Evolutionary conservation across 2,329 filamentous ascomycete species (phyloP).

Genomic region (Botrytis deweyae): DNA sequence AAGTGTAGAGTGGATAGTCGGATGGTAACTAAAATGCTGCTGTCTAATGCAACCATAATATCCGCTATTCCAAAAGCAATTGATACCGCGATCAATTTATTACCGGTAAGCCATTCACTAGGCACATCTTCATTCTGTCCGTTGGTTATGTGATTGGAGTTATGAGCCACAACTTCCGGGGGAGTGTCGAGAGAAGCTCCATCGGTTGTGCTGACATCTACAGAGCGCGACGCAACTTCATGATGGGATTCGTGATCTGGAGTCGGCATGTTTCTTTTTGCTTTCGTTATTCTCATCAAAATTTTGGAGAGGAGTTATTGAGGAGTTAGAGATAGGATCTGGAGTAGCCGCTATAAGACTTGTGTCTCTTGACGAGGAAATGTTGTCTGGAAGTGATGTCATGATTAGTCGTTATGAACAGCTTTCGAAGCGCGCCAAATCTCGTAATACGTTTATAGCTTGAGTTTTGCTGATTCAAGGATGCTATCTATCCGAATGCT

Average conservation of each 20-base stretch:
- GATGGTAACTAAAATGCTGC: too few species aligned
- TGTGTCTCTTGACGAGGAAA: too few species aligned
- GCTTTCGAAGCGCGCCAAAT: background rate
- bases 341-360: background rate
- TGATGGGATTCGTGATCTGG: background rate
- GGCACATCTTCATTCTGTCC: too few species aligned
- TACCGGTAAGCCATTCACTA: too few species aligned
- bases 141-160: background rate
- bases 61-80: too few species aligned
- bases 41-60: too few species aligned
- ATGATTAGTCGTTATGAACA: background rate
- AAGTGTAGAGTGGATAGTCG: too few species aligned
- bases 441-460: background rate
- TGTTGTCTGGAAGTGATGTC: background rate
- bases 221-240: background rate
- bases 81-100: too few species aligned
- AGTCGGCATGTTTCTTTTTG: background rate
- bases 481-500: background rate
- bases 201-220: background rate
- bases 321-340: background rate
- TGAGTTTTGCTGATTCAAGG: background rate
- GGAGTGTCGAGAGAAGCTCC: background rate
- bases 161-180: background rate
- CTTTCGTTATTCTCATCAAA: background rate
- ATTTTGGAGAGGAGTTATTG: too few species aligned